Conservation (phyloP, 257 asterid species). For the Thymus quinquecostatus region DNA sequence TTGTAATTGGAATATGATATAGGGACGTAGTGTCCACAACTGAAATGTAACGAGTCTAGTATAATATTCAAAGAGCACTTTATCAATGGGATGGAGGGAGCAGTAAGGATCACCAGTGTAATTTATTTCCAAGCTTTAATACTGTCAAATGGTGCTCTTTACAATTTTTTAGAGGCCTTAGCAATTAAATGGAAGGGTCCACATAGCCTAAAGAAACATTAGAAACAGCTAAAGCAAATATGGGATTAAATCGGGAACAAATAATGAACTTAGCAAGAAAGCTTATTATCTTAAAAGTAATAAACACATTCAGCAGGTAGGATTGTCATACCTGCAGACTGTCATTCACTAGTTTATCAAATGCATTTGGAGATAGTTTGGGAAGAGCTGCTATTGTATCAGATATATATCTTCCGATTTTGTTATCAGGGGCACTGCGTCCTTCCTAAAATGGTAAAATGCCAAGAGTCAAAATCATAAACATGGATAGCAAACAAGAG, state of each 20-base stretch:
- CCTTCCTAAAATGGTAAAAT: slow-evolving; percentile 62
- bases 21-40: too few relatives aligned
- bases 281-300: neutral
- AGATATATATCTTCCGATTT: slow-evolving; percentile 69
- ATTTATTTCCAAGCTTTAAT: neutral
- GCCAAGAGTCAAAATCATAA: neutral
- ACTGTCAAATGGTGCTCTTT: neutral
- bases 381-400: slow-evolving; percentile 77
- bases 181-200: neutral
- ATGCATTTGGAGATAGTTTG: slow-evolving; percentile 58
- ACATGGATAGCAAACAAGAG: neutral
- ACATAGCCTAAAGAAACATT: neutral
- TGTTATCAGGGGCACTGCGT: slow-evolving; percentile 63
- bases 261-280: neutral
- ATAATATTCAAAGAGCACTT: too few relatives aligned
- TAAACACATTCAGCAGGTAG: neutral
- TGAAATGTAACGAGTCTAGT: too few relatives aligned
- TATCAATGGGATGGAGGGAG: too few relatives aligned
- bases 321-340: slow-evolving; percentile 65
- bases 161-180: neutral
- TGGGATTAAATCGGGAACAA: neutral
- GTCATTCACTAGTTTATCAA: slow-evolving; percentile 83
- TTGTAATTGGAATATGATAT: neutral
- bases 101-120: neutral
- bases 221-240: neutral